Base-by-base conservation (phyloP, 345 rosid genomes). In the Nephelium lappaceum region DNA sequence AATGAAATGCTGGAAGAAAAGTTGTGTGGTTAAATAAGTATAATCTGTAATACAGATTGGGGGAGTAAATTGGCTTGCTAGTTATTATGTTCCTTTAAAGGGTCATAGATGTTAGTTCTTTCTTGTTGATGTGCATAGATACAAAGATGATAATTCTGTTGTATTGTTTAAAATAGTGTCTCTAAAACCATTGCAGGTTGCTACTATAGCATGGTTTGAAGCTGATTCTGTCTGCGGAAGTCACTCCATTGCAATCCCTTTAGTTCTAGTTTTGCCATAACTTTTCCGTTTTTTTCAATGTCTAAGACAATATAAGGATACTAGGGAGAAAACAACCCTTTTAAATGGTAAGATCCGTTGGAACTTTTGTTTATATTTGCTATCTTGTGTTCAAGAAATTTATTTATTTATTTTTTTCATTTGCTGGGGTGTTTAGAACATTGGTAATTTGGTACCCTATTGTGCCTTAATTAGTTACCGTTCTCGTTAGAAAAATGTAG, bases 161-260 rank as follows among this genome's bases (percentile, higher is more conserved):
- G 49, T 38, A 15, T 14, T 0, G 81, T 41, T 62, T 25, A n/a
- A 25, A 77, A 74, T 62, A 77, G 71, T 71, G 47, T 69, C 82
- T 69, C 81, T 80, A 38, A 83, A 57, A 21, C 45, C 51, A 45
- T n/a, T 84, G 81, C 84, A 94, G 99, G 99, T 97, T 60, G 98
- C 98, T 75, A 94, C 99, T 27, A 83, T 94, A 81, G 99, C 99
- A 25, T 97, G 99, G 99, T 94, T 97, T 87, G 99, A 97, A 86
- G 98, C 97, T 45, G 97, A 97, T 85, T 97, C 99, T 36, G 93
- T 94, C 70, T 97, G 99, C 12, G 98, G 99, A 39, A 90, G 97
- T 84, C 99, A 97, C 86, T 93, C 99, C 0, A 67, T 92, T 85
- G 93, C 86, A 24, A 97, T 97, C 72, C 99, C 99, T n/a, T 23